These are phyloP conservation scores for Sarocladium oryzae DNA, from an alignment of 2,329 filamentous ascomycete genomes.

Conservation along the genomic window DNA sequence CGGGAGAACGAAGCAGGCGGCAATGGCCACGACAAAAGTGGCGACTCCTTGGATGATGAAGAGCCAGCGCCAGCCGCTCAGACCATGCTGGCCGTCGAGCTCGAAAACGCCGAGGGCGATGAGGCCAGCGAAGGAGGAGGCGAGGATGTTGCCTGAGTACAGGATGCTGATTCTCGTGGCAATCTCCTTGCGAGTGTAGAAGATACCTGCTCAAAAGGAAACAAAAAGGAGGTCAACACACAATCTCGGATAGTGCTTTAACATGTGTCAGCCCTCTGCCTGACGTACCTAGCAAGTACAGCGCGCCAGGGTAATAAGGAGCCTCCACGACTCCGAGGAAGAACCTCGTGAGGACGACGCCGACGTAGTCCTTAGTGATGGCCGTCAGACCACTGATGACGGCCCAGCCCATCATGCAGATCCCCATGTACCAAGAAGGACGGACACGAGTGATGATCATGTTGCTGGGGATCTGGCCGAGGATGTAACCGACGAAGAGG, in stretches of 20 bases:
- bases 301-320: constrained; percentile 36
- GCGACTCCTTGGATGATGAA: constrained; percentile 59
- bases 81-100: constrained; percentile 26
- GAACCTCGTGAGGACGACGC: constrained; percentile 41
- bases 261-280: no score
- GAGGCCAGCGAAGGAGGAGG: constrained; percentile 60
- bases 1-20: constrained; percentile 16
- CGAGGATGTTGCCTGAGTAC: constrained; percentile 56
- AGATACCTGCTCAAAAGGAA: constrained; percentile 26
- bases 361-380: constrained; percentile 39
- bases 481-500: constrained; percentile 35
- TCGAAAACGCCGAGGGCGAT: constrained; percentile 54
- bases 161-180: constrained; percentile 54
- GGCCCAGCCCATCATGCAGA: constrained; percentile 42
- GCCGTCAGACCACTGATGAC: constrained; percentile 39
- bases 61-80: constrained; percentile 57
- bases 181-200: constrained; percentile 60
- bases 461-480: constrained; percentile 35
- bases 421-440: constrained; percentile 35
- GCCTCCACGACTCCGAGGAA: constrained; percentile 40
- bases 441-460: constrained; percentile 37
- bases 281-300: no score
- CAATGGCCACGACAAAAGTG: constrained; percentile 17
- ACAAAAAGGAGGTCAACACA: no score
- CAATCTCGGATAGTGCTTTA: no score